Evolutionary conservation across 169 alveolate genomes (phyloP), one percentile per base, ranked within the genome.

Genomic region (Plasmodium cynomolgi): DNA sequence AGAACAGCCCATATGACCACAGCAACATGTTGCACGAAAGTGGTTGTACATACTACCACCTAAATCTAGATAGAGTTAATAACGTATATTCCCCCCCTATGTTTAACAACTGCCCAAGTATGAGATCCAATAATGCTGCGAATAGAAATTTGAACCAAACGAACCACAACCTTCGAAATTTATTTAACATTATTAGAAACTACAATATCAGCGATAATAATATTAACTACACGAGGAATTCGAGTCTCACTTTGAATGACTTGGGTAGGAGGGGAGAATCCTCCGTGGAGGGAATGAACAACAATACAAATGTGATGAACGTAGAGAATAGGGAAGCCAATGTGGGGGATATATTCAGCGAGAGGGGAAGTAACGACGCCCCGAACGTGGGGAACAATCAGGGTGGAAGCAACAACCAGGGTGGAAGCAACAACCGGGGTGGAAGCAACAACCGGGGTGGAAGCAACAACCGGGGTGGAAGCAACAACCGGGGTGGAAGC

Each of bases 141-240:
- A 77, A 33, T 44, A 54, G 73, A 20, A 86, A 77, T 54, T 31
- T 50, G 26, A 84, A 62, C 74, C 81, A 81, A 29, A 37, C 73
- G 26, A 85, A 90, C 50, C 41, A 37, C 50, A 90, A 80, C 50
- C 75, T 90, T 11, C 81, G 94, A 90, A 90, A 90, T 47, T 41
- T 90, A n/a, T 90, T 39, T 80, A 90, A 68, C 50, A 90, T 56
- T 80, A 90, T 90, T 80, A 79, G 94, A 68, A 90, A 90, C 82
- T 80, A 90, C 72, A 90, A 90, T 68, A 90, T 75, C 26, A 84
- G 41, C 54, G 94, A 90, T 62, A 80, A 90, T 80, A 71, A 62
- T 74, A 58, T 80, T 11, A 68, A 56, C 75, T 41, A 13, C 34
- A 31, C 71, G 54, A 62, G 90, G 72, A 79, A 26, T 47, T 23